Base-by-base conservation (phyloP, 1,284 basidiomycete species). In the Schizophyllum commune region DNA sequence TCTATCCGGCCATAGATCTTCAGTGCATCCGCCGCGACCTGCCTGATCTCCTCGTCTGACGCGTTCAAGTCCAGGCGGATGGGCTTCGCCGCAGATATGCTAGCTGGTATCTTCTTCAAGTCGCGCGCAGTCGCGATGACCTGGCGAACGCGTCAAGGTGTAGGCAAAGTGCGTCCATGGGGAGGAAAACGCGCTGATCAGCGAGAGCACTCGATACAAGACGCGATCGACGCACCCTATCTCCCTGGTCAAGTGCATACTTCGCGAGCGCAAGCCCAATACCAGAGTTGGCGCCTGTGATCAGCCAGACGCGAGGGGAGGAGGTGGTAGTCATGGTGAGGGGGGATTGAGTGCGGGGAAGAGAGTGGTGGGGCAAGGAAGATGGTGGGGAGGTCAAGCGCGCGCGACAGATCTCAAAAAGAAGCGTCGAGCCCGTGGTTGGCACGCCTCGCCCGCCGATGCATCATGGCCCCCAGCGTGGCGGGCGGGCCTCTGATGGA, bases 211-310 rank as follows among this genome's bases (percentile, higher is more conserved):
- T 11, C 9, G 3, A 4, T 8, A 2, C 39, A 47, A 13, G 39
- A 47, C 39, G 9, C 27, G 27, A 9, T 34, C 2, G 51, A 56
- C 58, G 32, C 39, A 71, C 71, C 64, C 67, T 67, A 57, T 71
- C 69, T 2, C 69, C 70, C 32, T 67, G 64, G 0, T 66, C 62
- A 8, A 72, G 67, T 0, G 66, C 69, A 55, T 68, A 55, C 15
- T 63, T 56, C 8, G 69, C 66, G 5, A 71, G 62, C 4, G 68
- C 63, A 5, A 69, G 67, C 4, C 72, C 71, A 5, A 73, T 62
- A 33, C 72, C 71, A 1, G 71, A 71, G 61, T 68, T 73, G 1
- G 69, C 66, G n/a, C 72, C 72, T 27, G 71, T 71, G 52, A 71
- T 69, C 9, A 73, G 65, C 72, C 69, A 72, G 52, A 71, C 63